Base-by-base conservation (phyloP, 768 basidiomycete genomes). In the Mycena sanguinolenta region DNA sequence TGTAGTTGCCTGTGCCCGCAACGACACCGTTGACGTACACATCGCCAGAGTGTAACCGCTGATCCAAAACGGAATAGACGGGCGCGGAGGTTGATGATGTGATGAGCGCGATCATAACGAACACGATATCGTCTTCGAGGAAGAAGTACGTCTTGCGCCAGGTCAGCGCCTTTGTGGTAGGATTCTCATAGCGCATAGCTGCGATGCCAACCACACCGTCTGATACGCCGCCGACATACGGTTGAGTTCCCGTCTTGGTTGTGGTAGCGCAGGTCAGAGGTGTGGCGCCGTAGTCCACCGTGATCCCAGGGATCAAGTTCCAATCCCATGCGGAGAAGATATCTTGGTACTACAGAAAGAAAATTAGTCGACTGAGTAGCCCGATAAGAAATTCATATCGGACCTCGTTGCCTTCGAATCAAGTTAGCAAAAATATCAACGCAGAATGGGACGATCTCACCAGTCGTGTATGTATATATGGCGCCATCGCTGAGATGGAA, bases 251-350 rank as follows among this genome's bases (percentile, higher is more conserved):
- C 0, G 61, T 72, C 46, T 69, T 46, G 3, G 66, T 52, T 5
- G 76, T 70, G 36, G 68, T 71, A 0, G 25, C 62, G 58, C 79
- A 81, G 52, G 58, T 58, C 2, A 84, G 74, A 2, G 76, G 73
- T 1, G 82, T 83, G 2, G 61, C 75, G 23, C 75, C 77, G 61
- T 82, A 80, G 53, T 82, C 77, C 16, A 79, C 76, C 0, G 82
- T 84, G 19, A 75, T 81, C 1, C 88, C 88, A 13, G 88, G 88
- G 34, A 89, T 84, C 28, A 88, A 79, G 64, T 88, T 87, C 88
- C 88, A 89, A 72, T 89, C 87, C 88, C 88, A 89, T 2, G 85
- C 81, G 0, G 83, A 87, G 12, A 84, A 79, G 32, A 88, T 87
- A 69, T 89, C 87, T 66, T 74, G 70, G 46, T 74, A 74, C 72